Evolutionary conservation across 1,139 yeast genomes (phyloP).

Genomic region (Blastobotrys indianensis): DNA sequence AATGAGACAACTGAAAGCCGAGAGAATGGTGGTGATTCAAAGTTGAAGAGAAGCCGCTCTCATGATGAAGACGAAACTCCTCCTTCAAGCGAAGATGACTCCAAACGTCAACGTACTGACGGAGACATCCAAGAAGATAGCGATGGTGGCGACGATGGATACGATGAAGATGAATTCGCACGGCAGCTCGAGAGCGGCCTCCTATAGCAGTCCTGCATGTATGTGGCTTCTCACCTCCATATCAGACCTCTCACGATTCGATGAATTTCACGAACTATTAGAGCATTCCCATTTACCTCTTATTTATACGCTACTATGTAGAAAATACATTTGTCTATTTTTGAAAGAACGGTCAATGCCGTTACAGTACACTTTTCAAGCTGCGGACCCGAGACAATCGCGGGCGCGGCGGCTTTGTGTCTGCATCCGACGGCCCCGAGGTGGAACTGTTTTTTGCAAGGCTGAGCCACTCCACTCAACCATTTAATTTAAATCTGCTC

Average conservation of each 20-base stretch:
- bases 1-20: background rate
- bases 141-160: constrained; percentile 21
- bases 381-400: no score
- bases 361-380: no score
- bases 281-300: no score
- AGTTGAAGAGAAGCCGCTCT: background rate
- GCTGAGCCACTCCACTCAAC: no score
- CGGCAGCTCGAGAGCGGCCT: constrained; percentile 35
- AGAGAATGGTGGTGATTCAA: background rate
- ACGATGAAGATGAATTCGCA: constrained; percentile 37
- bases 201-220: constrained; percentile 15
- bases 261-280: background rate
- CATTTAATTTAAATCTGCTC: no score
- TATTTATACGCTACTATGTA: no score
- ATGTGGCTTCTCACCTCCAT: background rate
- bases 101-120: background rate
- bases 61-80: no score
- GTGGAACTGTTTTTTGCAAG: no score
- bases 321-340: no score
- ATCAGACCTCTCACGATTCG: constrained; percentile 5
- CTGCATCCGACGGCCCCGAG: no score
- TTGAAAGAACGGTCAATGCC: no score
- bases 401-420: no score
- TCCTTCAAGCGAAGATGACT: background rate
- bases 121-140: constrained; percentile 14